These are phyloP conservation scores for Oenanthe sinensis DNA, from an alignment of 129 eudicot species.

Conservation along the genomic window DNA sequence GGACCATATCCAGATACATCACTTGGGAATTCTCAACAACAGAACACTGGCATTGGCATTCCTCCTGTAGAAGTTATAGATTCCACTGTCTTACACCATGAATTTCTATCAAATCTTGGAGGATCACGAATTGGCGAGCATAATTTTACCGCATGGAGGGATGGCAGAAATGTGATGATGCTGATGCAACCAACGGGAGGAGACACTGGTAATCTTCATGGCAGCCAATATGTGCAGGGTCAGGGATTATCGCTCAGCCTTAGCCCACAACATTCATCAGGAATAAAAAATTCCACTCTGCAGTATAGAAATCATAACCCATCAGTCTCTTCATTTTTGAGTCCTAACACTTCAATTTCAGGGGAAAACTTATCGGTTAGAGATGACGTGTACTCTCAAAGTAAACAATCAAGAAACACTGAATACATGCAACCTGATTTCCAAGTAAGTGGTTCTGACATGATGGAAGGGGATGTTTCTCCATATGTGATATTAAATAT, in stretches of 20 bases:
- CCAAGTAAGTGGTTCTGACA: slow-evolving; percentile 21
- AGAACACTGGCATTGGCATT: slow-evolving; percentile 23
- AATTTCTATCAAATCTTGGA: slow-evolving; percentile 41
- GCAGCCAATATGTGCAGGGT: slow-evolving; percentile 25
- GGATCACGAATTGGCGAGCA: slow-evolving; percentile 24
- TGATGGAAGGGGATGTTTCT: slow-evolving; percentile 26
- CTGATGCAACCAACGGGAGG: slow-evolving; percentile 29
- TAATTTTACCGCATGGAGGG: slow-evolving; percentile 34
- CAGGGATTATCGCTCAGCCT: slow-evolving; percentile 72
- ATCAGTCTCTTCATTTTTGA: slow-evolving; percentile 28
- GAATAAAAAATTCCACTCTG: slow-evolving; percentile 36
- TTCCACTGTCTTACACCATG: slow-evolving; percentile 46
- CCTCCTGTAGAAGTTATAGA: slow-evolving; percentile 36
- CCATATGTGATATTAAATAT: slow-evolving; percentile 33
- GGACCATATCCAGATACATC: slow-evolving; percentile 41
- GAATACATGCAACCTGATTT: slow-evolving; percentile 21
- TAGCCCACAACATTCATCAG: slow-evolving; percentile 37
- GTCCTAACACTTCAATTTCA: slow-evolving; percentile 17
- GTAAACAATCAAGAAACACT: slow-evolving; percentile 18
- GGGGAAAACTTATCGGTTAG: slow-evolving; percentile 11
- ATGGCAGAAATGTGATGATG: slow-evolving; percentile 46
- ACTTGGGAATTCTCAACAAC: slow-evolving; percentile 37
- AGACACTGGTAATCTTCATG: background rate
- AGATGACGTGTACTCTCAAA: slow-evolving; percentile 15
- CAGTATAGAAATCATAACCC: slow-evolving; percentile 36